Evolutionary conservation across 179 eudicot genomes (phyloP).

Genomic region (Gypsophila paniculata): DNA sequence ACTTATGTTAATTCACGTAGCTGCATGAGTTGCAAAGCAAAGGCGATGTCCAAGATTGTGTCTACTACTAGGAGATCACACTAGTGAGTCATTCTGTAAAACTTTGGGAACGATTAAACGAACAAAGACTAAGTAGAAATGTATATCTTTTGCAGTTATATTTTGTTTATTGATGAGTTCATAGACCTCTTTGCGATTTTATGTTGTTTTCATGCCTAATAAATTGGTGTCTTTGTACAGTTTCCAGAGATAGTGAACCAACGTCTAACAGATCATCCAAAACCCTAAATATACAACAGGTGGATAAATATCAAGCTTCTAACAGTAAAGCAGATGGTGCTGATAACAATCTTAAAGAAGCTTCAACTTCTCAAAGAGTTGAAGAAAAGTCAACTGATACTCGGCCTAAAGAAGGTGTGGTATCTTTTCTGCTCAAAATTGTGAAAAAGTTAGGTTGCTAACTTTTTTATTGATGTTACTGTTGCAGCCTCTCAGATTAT

Average conservation of each 20-base stretch:
- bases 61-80: too few relatives aligned
- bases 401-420: slow-evolving; percentile 76
- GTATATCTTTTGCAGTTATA: not conserved
- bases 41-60: not conserved
- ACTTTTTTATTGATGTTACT: not conserved
- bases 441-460: not conserved
- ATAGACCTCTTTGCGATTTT: not conserved
- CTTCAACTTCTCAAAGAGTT: slow-evolving; percentile 33
- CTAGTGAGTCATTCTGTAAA: not conserved
- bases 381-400: slow-evolving; percentile 52
- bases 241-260: slow-evolving; percentile 29
- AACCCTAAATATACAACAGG: slow-evolving; percentile 29
- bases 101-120: not conserved
- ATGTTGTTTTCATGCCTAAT: slow-evolving; percentile 1
- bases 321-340: slow-evolving; percentile 28
- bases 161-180: not conserved
- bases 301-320: slow-evolving; percentile 24
- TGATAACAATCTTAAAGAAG: slow-evolving; percentile 28
- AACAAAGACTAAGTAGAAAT: too few relatives aligned
- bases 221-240: slow-evolving; percentile 31
- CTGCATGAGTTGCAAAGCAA: not conserved
- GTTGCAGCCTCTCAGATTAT: not conserved
- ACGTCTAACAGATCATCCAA: slow-evolving; percentile 30
- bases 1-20: too few relatives aligned
- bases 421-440: slow-evolving; percentile 12